phyloP scores from a whole-genome alignment of 345 rosid species.

The Dipteronia dyeriana region DNA sequence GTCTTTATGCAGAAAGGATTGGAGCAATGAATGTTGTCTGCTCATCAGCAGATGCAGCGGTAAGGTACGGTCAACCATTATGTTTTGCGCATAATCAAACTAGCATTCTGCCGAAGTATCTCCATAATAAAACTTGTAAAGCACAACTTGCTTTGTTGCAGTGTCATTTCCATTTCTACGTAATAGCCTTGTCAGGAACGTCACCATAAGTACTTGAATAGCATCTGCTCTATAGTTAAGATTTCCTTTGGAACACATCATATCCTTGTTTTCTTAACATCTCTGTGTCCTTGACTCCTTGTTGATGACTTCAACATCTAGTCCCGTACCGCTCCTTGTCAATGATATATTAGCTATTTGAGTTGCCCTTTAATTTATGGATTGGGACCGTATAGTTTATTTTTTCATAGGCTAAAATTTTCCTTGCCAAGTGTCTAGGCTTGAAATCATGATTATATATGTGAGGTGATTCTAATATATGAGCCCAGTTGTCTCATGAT shows the following conservation, averaged over 20 bases:
- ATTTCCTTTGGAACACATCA: neutral
- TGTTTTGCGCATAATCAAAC: slow-evolving; percentile 3
- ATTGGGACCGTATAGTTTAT: neutral
- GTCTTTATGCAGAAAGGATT: slow-evolving; percentile 88
- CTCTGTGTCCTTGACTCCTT: neutral
- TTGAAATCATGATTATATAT: neutral
- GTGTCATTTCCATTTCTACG: neutral
- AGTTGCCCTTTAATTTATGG: neutral
- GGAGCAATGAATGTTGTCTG: slow-evolving; percentile 93
- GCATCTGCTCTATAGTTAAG: neutral
- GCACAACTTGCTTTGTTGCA: neutral
- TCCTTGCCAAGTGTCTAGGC: neutral
- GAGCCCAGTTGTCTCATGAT: neutral
- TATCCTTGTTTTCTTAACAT: neutral
- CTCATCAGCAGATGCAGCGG: slow-evolving; percentile 80
- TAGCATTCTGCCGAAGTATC: neutral
- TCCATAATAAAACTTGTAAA: neutral
- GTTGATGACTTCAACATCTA: neutral
- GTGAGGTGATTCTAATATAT: neutral
- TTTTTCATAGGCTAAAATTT: neutral
- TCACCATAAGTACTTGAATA: neutral
- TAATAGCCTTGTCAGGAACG: neutral
- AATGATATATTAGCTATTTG: neutral
- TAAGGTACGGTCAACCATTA: slow-evolving; percentile 47
- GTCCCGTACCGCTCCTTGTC: neutral